Evolutionary conservation across 2,329 filamentous ascomycete genomes (phyloP).

Genomic region (Colletotrichum liaoningense): DNA sequence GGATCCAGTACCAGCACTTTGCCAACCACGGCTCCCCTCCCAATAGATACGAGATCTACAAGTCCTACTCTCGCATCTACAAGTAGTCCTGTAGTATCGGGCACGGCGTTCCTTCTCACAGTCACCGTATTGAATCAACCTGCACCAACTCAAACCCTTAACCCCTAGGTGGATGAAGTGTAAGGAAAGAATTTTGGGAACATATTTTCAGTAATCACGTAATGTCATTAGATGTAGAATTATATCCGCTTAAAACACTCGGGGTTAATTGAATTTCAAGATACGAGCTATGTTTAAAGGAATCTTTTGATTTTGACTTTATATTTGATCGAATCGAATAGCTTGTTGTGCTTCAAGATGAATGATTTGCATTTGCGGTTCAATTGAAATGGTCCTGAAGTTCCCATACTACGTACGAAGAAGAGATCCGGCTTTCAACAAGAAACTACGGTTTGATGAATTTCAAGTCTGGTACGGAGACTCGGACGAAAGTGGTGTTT

Average conservation of each 20-base stretch:
- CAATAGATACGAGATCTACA: no score
- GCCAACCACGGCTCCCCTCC: background rate
- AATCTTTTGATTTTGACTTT: no score
- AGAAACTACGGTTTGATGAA: no score
- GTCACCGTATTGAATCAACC: background rate
- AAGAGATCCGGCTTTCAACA: no score
- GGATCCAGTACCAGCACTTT: background rate
- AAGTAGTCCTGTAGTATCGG: background rate
- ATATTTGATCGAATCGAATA: fast-evolving
- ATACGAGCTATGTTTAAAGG: no score
- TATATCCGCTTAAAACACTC: background rate
- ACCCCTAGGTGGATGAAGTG: background rate
- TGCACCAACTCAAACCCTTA: background rate
- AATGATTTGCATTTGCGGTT: no score
- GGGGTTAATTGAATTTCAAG: no score
- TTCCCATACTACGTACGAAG: no score
- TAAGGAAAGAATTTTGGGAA: background rate
- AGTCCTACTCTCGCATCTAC: background rate
- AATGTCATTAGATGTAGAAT: background rate
- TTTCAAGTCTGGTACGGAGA: no score
- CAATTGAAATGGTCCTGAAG: no score
- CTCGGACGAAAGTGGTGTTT: no score
- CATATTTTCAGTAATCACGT: background rate
- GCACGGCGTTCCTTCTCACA: background rate
- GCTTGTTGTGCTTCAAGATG: no score